Evolutionary conservation across 768 basidiomycete species (phyloP).

Genomic region (Pisolithus albus): DNA sequence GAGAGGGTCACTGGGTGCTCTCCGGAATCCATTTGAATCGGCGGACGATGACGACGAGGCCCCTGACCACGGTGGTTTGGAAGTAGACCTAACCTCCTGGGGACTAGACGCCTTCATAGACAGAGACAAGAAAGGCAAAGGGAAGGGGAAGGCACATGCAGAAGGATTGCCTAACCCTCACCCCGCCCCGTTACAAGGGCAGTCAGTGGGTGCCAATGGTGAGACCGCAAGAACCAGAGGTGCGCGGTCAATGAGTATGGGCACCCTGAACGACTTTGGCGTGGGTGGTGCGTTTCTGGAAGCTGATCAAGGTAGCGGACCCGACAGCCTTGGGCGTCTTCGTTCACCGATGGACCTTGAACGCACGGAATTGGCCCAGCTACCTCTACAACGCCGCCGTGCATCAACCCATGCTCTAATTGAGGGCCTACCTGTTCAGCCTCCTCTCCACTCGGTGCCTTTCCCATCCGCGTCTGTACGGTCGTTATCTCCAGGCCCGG

Average conservation of each 20-base stretch:
- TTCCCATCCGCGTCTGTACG: constrained; percentile 54
- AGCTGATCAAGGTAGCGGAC: constrained; percentile 20
- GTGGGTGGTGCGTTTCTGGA: constrained; percentile 43
- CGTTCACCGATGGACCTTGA: constrained; percentile 56
- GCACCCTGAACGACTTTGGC: constrained; percentile 50
- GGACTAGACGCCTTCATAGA: constrained; percentile 73
- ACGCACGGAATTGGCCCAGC: constrained; percentile 35
- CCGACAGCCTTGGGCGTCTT: constrained; percentile 35
- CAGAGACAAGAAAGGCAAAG: constrained; percentile 53
- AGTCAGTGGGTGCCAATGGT: constrained; percentile 38
- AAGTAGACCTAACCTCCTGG: constrained; percentile 81
- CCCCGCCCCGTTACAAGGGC: constrained; percentile 29
- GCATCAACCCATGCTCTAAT: constrained; percentile 45
- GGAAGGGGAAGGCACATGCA: constrained; percentile 35
- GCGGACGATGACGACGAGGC: constrained; percentile 53
- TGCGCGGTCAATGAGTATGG: constrained; percentile 61
- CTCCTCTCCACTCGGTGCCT: constrained; percentile 48
- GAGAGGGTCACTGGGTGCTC: constrained; percentile 50
- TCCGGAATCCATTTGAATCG: constrained; percentile 70
- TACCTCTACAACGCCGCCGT: constrained; percentile 42
- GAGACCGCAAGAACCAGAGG: constrained; percentile 36
- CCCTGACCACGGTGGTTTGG: constrained; percentile 43
- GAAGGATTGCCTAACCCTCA: constrained; percentile 40
- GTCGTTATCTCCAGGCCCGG: constrained; percentile 42
- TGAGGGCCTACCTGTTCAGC: constrained; percentile 34